Evolutionary conservation across 2,329 filamentous ascomycete species (phyloP).

Genomic region (Rutstroemia sp.): DNA sequence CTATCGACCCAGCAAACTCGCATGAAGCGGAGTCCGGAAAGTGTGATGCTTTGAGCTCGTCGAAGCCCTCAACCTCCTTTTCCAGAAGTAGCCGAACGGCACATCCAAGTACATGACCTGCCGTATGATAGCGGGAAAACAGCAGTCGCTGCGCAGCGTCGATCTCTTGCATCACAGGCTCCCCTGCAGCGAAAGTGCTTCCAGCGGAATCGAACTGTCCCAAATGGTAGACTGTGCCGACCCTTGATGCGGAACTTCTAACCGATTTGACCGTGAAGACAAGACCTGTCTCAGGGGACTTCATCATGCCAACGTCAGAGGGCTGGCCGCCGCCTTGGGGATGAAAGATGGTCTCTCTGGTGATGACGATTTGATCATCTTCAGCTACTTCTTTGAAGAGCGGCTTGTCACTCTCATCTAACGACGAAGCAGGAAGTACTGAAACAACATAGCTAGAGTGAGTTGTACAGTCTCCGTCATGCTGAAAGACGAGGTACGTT

Average conservation of each 20-base stretch:
- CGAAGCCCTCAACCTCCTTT: slow-evolving; percentile 42
- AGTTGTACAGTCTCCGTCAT: slow-evolving; percentile 11
- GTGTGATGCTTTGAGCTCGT: slow-evolving; percentile 67
- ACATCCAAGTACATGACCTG: slow-evolving; percentile 63
- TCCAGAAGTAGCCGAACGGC: slow-evolving; percentile 53
- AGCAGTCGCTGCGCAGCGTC: slow-evolving; percentile 52
- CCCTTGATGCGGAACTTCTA: slow-evolving; percentile 42
- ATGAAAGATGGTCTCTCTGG: slow-evolving; percentile 64
- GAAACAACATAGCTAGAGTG: slow-evolving; percentile 13
- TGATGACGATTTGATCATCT: slow-evolving; percentile 50
- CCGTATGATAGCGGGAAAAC: slow-evolving; percentile 65
- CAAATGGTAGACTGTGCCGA: slow-evolving; percentile 57
- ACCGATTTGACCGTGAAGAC: slow-evolving; percentile 49
- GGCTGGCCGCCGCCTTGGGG: slow-evolving; percentile 70
- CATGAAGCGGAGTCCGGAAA: slow-evolving; percentile 60
- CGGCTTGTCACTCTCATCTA: slow-evolving; percentile 19
- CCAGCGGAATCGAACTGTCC: slow-evolving; percentile 42
- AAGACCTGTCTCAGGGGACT: slow-evolving; percentile 4
- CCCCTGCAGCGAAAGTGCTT: slow-evolving; percentile 34
- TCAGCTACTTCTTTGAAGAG: slow-evolving; percentile 52
- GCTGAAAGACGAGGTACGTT: slow-evolving; percentile 14
- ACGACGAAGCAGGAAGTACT: slow-evolving; percentile 14
- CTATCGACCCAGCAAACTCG: slow-evolving; percentile 62
- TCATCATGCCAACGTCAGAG: slow-evolving; percentile 56
- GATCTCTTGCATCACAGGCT: slow-evolving; percentile 47